Evolutionary conservation across 1,139 yeast genomes (phyloP).

Genomic region (Candida mesenterica): DNA sequence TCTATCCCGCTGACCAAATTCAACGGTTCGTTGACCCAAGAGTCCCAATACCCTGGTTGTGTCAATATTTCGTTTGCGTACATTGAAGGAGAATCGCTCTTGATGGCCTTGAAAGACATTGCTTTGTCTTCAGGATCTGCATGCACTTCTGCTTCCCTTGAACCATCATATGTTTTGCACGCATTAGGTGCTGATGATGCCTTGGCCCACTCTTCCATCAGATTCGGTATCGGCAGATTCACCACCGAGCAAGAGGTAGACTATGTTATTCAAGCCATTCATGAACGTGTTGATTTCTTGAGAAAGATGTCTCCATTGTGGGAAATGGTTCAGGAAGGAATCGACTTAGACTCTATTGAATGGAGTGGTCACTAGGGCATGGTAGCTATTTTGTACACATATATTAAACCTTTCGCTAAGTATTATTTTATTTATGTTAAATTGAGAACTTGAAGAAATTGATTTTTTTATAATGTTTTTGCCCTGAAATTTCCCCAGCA

Average conservation of each 20-base stretch:
- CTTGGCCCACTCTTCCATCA: slow-evolving; percentile 92
- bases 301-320: slow-evolving; percentile 94
- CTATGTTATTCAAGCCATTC: slow-evolving; percentile 84
- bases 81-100: slow-evolving; percentile 94
- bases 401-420: background rate
- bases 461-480: too few species aligned
- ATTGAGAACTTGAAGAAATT: too few species aligned
- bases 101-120: slow-evolving; percentile 96
- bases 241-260: slow-evolving; percentile 96
- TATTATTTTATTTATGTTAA: too few species aligned
- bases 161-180: slow-evolving; percentile 94
- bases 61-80: slow-evolving; percentile 95
- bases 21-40: slow-evolving; percentile 75
- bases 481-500: too few species aligned
- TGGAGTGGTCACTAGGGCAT: slow-evolving; percentile 91
- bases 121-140: slow-evolving; percentile 98
- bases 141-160: slow-evolving; percentile 96
- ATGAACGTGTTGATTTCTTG: slow-evolving; percentile 84
- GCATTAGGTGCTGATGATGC: slow-evolving; percentile 99
- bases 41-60: slow-evolving; percentile 80
- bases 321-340: slow-evolving; percentile 99
- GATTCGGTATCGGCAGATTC: slow-evolving; percentile 96
- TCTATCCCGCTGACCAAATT: slow-evolving; percentile 84
- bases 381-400: background rate
- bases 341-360: slow-evolving; percentile 87